Conservation (phyloP, 345 rosid species). For the Firmiana major region DNA sequence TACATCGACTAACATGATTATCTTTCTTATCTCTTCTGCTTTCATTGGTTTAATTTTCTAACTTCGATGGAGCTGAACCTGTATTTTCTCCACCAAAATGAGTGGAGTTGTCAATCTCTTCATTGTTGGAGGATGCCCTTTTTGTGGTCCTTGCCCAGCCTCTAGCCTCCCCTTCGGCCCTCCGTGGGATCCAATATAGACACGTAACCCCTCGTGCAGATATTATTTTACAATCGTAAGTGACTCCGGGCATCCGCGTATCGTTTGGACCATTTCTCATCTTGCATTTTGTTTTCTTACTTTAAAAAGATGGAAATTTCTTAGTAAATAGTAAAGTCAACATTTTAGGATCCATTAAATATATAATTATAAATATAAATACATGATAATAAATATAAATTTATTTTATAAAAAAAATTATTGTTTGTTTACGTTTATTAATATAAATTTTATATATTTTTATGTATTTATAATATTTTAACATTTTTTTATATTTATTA, state of each 20-base stretch:
- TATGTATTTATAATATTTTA: no score
- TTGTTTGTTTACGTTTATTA: no score
- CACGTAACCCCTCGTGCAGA: neutral
- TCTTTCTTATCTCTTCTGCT: neutral
- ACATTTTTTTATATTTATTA: no score
- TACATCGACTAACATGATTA: neutral
- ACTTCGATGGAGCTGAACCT: neutral
- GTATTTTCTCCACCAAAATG: neutral
- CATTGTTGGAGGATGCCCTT: neutral
- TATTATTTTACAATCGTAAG: neutral
- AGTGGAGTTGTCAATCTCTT: neutral
- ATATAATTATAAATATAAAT: no score
- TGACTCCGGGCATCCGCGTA: neutral
- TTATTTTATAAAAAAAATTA: no score
- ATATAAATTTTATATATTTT: no score
- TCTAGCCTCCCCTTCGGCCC: constrained; percentile 2
- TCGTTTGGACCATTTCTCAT: neutral
- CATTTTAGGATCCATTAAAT: no score
- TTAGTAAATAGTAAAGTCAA: no score
- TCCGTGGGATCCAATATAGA: constrained; percentile 5
- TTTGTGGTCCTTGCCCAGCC: neutral
- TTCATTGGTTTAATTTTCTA: neutral
- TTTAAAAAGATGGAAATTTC: neutral
- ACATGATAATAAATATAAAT: no score
- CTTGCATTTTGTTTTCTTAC: neutral